Base-by-base conservation (phyloP, 2,329 filamentous ascomycete species). In the Botryotinia calthae region DNA sequence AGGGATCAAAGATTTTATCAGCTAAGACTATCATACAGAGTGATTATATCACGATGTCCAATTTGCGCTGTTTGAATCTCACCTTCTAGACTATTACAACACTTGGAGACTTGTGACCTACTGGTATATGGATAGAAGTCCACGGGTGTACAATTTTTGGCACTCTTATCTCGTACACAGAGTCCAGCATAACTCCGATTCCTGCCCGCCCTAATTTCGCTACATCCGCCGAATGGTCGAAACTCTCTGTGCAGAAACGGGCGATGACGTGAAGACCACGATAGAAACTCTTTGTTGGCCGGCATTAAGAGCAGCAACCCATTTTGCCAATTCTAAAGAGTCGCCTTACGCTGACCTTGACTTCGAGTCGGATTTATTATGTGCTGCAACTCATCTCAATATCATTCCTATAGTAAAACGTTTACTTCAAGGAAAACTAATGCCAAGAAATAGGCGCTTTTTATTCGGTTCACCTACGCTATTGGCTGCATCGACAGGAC, bases 401-500 rank as follows among this genome's bases (percentile, higher is more conserved):
- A 1, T 44, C 18, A n/a, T 46, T 2, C 22, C 54, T 46, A 5
- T 61, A 2, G 28, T 22, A 37, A 42, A 61, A n/a, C 40, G 22
- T 9, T 70, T 61, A 44, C 20, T 70, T 25, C 12, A 56, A n/a
- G 8, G 3, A 61, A 12, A n/a, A 2, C 12, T 20, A 10, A 25
- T 12, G 1, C 54, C n/a, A 42, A 3, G 0, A 1, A n/a, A 0
- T 4, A 8, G 0, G 9, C 10, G 14, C 3, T 1, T 1, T 46
- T 2, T 44, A 6, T 74, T 76, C 58, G 8, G 64, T 20, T 34
- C 72, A 2, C 72, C 73, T 25, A 72, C 74, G 54, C 7, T 54
- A 48, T 63, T 76, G 20, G 74, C 74, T 40, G 72, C 70, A 37
- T 67, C 25, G 59, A 34, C 67, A 25, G 74, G 74, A 8, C 69